Conservation (phyloP, 345 rosid species). For the Pugionium cornutum region DNA sequence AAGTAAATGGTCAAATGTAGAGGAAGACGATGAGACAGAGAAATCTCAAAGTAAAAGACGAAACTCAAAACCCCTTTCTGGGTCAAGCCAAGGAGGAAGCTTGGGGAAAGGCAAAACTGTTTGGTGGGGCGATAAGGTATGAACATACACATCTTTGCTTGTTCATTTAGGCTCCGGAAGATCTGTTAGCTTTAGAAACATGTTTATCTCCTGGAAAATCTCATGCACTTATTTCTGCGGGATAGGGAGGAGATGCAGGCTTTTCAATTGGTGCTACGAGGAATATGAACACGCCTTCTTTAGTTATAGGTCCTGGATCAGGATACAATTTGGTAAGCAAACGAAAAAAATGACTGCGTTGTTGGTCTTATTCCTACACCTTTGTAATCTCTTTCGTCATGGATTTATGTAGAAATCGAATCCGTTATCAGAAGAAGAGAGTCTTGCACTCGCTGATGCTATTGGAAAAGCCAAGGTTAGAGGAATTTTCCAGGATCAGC, state of each 20-base stretch:
- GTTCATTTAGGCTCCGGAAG: not conserved
- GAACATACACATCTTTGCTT: not conserved
- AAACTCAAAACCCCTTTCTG: conserved; percentile 50
- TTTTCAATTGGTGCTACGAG: conserved; percentile 73
- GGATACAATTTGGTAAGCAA: conserved; percentile 84
- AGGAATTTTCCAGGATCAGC: conserved; percentile 70
- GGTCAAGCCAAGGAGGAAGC: conserved; percentile 51
- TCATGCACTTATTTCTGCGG: not conserved
- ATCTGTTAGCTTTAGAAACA: not conserved
- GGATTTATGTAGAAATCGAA: conserved; percentile 62
- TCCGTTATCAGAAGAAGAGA: conserved; percentile 57
- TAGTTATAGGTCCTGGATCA: conserved; percentile 87
- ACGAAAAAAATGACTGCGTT: not conserved
- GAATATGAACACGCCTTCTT: conserved; percentile 55
- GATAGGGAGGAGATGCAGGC: conserved; percentile 68
- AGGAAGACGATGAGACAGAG: conserved; percentile 59
- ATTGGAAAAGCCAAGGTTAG: conserved; percentile 51
- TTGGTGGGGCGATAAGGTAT: conserved; percentile 90
- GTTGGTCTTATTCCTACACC: not conserved
- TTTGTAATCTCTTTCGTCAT: not conserved
- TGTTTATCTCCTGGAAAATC: not conserved
- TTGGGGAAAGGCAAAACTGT: conserved; percentile 65
- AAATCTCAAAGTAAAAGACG: conserved; percentile 39
- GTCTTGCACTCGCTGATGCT: conserved; percentile 33
- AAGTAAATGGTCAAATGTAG: conserved; percentile 89